These are phyloP conservation scores for Raffaelea arxii DNA, from an alignment of 2,329 filamentous ascomycete genomes.

Conservation along the genomic window DNA sequence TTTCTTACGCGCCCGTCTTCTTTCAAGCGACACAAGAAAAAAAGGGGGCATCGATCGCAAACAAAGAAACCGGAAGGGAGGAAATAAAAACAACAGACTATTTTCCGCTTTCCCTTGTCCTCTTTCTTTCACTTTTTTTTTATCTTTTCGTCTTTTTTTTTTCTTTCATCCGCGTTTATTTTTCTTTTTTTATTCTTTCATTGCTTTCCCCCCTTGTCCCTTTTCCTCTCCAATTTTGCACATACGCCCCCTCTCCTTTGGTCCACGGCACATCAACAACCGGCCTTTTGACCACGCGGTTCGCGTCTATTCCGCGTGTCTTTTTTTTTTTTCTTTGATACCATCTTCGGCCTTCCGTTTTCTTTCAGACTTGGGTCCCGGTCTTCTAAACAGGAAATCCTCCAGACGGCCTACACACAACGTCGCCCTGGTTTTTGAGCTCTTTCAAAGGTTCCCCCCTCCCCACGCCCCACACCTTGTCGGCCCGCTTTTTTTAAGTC, in stretches of 20 bases:
- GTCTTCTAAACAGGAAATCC: too few species aligned
- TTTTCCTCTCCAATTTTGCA: not conserved
- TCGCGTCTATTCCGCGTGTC: too few species aligned
- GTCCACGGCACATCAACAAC: too few species aligned
- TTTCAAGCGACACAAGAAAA: too few species aligned
- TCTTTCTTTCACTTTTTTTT: not conserved
- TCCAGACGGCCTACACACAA: too few species aligned
- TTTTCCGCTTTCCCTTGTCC: not conserved
- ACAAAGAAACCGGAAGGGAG: not conserved
- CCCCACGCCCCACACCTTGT: not conserved
- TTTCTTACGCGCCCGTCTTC: not conserved
- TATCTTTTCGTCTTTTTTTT: not conserved
- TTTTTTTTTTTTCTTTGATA: not conserved
- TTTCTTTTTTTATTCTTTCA: not conserved
- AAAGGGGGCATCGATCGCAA: too few species aligned
- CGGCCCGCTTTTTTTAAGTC: not conserved
- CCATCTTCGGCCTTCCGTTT: not conserved
- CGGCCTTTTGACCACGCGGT: too few species aligned
- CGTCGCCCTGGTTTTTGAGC: too few species aligned
- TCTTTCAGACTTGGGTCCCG: too few species aligned
- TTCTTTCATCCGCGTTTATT: not conserved
- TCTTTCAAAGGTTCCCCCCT: not conserved
- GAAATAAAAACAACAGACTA: not conserved
- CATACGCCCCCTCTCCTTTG: not conserved
- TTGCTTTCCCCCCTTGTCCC: not conserved